These are phyloP conservation scores for Ceratocystis huliohia DNA, from an alignment of 2,329 filamentous ascomycete genomes.

Conservation along the genomic window DNA sequence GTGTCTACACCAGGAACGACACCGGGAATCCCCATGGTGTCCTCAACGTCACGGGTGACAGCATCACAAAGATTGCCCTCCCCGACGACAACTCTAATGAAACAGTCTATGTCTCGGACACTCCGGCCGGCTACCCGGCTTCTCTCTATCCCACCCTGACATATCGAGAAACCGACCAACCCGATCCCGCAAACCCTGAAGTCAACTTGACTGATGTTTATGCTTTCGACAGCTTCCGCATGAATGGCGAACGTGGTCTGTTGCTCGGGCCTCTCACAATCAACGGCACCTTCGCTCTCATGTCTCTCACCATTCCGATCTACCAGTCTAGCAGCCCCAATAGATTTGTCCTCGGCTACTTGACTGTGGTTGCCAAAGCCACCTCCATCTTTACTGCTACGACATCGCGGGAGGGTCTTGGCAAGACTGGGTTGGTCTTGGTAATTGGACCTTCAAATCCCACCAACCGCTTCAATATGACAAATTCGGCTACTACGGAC, in stretches of 20 bases:
- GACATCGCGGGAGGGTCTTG: conserved; percentile 55
- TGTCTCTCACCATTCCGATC: conserved; percentile 73
- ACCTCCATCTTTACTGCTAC: conserved; percentile 49
- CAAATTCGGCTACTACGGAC: conserved; percentile 36
- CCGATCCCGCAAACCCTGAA: conserved; percentile 33
- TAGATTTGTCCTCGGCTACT: conserved; percentile 55
- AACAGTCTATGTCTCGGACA: conserved; percentile 47
- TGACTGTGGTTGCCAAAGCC: conserved; percentile 67
- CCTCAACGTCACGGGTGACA: conserved; percentile 48
- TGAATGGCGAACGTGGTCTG: conserved; percentile 44
- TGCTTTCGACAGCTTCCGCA: conserved; percentile 37
- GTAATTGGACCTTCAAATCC: conserved; percentile 53
- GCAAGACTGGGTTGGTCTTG: conserved; percentile 54
- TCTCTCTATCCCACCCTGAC: conserved; percentile 68
- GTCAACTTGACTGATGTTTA: conserved; percentile 25
- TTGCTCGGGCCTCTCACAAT: conserved; percentile 63
- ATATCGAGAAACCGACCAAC: conserved; percentile 37
- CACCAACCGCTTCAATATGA: conserved; percentile 51
- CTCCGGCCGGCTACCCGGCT: conserved; percentile 54
- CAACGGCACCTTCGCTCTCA: conserved; percentile 59
- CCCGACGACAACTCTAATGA: conserved; percentile 50
- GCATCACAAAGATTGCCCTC: conserved; percentile 41
- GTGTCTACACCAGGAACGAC: conserved; percentile 57
- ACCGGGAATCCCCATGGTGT: conserved; percentile 45
- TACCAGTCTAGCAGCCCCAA: conserved; percentile 29